A percentile compares a stretch with the other conserved stretches of the same genome.
Evolutionary conservation across 495 filamentous ascomycete species (phyloP).

Genomic region (Ramalina intermedia): DNA sequence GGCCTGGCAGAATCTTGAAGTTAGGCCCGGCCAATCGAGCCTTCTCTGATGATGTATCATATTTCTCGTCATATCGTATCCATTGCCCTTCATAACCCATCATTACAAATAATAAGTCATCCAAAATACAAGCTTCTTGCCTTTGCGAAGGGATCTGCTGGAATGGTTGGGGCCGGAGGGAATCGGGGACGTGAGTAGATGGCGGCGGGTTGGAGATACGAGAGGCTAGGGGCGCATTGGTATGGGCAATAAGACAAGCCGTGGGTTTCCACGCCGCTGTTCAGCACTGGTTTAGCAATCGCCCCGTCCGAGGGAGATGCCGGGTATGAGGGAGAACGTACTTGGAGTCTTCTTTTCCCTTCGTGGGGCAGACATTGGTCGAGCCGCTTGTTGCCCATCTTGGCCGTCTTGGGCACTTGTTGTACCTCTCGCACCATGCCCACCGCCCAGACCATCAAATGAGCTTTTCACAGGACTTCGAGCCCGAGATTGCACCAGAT

Average conservation of each 20-base stretch:
- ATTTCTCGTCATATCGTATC: constrained; percentile 67
- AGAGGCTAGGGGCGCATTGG: constrained; percentile 74
- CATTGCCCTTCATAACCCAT: constrained; percentile 99
- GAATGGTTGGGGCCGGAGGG: constrained; percentile 57
- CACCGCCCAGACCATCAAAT: background rate
- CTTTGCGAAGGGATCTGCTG: constrained; percentile 57
- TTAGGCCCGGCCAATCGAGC: constrained; percentile 68
- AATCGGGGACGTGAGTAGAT: constrained; percentile 54
- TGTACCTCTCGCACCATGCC: constrained; percentile 12
- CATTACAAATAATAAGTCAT: constrained; percentile 85
- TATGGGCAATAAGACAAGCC: constrained; percentile 66
- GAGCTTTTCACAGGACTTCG: constrained; percentile 52
- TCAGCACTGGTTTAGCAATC: background rate
- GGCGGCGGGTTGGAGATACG: constrained; percentile 75
- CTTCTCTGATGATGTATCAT: constrained; percentile 72
- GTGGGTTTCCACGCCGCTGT: constrained; percentile 67
- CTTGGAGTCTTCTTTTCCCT: constrained; percentile 24
- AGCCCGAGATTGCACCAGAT: constrained; percentile 45
- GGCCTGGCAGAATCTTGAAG: constrained; percentile 65
- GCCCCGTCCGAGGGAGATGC: background rate
- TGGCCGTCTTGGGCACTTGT: constrained; percentile 17
- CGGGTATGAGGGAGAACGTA: constrained; percentile 16
- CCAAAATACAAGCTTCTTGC: constrained; percentile 75
- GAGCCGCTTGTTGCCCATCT: constrained; percentile 1
- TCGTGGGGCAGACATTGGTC: constrained; percentile 9